These are phyloP conservation scores for Byssoonygena ceratinophila DNA, from an alignment of 2,329 filamentous ascomycete genomes.

Conservation along the genomic window DNA sequence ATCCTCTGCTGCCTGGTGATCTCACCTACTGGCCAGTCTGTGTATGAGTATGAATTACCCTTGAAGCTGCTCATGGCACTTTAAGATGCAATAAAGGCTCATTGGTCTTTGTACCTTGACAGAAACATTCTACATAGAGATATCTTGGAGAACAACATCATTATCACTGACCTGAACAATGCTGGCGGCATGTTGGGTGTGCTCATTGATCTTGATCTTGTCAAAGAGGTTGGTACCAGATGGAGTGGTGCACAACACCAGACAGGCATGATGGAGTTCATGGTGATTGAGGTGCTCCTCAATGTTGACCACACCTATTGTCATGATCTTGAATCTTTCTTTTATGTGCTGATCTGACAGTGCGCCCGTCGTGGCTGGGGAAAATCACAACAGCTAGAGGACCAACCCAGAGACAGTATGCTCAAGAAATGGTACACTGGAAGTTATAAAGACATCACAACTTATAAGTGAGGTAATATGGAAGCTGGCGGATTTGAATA, in stretches of 20 bases:
- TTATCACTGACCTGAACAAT: constrained; percentile 24
- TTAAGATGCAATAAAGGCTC: constrained; percentile 30
- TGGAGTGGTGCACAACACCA: constrained; percentile 10
- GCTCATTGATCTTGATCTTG: constrained; percentile 30
- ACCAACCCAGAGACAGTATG: not conserved
- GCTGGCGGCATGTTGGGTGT: constrained; percentile 20
- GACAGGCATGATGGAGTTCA: constrained; percentile 24
- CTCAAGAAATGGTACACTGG: constrained; percentile 1
- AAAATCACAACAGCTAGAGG: not conserved
- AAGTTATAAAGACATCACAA: not conserved
- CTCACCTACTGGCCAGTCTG: constrained; percentile 23
- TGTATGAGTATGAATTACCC: constrained; percentile 23
- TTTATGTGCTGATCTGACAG: constrained; percentile 22
- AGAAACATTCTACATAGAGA: constrained; percentile 31
- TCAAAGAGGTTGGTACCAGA: constrained; percentile 21
- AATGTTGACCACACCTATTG: constrained; percentile 25
- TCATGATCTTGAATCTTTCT: constrained; percentile 27
- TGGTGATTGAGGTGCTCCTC: constrained; percentile 29
- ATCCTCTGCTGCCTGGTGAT: constrained; percentile 26
- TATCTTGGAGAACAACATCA: constrained; percentile 33
- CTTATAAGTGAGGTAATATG: not conserved
- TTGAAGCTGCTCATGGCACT: constrained; percentile 28
- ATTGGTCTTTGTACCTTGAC: constrained; percentile 27
- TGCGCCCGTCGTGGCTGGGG: not conserved
- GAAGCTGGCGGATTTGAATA: not conserved